phyloP scores from a whole-genome alignment of 495 filamentous ascomycete genomes.

The Neurospora intermedia region DNA sequence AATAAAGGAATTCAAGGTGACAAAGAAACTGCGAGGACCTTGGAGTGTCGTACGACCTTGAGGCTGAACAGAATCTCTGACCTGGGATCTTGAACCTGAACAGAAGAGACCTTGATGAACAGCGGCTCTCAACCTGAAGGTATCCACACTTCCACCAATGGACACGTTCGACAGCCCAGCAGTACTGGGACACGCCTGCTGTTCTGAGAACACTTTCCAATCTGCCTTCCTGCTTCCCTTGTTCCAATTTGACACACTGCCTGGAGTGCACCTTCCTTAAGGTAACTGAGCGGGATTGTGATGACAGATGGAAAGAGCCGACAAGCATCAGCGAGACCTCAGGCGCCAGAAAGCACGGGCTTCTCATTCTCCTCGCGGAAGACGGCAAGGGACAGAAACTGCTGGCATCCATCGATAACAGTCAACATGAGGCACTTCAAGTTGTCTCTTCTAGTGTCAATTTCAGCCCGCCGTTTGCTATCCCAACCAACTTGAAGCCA shows the following conservation, averaged over 20 bases:
- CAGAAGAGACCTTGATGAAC: not conserved
- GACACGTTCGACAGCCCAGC: not conserved
- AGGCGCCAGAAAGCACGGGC: not conserved
- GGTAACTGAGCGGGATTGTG: not conserved
- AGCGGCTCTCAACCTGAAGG: not conserved
- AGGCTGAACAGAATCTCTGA: not conserved
- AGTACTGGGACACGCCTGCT: not conserved
- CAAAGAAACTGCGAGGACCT: not conserved
- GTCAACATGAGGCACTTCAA: not conserved
- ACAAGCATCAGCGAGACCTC: not conserved
- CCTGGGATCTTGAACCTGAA: not conserved
- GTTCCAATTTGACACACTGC: not conserved
- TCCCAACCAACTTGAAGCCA: not conserved
- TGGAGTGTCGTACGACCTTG: not conserved
- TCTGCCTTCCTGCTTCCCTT: not conserved
- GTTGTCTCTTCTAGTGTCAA: not conserved
- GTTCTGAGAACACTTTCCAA: not conserved
- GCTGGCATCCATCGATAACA: not conserved
- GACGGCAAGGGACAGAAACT: not conserved
- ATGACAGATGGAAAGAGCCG: not conserved
- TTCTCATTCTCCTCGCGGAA: not conserved
- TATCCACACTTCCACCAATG: not conserved
- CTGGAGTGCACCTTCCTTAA: not conserved
- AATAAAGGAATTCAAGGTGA: not conserved
- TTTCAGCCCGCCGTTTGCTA: not conserved